Conservation (phyloP, 1,284 basidiomycete genomes). For the Vanrija humicola region DNA sequence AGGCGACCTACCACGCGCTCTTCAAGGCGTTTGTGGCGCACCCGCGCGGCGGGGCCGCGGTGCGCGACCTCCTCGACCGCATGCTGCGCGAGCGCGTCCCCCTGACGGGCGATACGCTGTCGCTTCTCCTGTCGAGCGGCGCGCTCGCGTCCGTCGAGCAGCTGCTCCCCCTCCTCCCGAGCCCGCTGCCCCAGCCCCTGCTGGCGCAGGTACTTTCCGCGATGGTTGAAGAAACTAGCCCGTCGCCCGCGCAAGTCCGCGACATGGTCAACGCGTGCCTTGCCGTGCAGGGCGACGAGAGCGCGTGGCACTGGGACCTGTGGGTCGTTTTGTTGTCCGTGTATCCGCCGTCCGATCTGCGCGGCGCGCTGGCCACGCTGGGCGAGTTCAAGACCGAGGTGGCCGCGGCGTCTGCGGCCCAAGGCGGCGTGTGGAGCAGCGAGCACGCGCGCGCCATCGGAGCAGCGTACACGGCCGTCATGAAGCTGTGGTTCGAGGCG, state of each 20-base stretch:
- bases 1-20: slow-evolving; percentile 3
- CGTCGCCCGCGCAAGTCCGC: slow-evolving; percentile 8
- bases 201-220: neutral
- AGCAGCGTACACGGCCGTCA: neutral
- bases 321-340: slow-evolving; percentile 18
- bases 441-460: neutral
- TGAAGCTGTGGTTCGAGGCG: neutral
- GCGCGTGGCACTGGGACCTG: slow-evolving; percentile 18
- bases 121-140: neutral
- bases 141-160: neutral
- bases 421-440: neutral
- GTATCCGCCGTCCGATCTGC: slow-evolving; percentile 10
- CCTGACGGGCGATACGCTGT: neutral
- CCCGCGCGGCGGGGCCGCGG: slow-evolving; percentile 7
- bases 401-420: neutral
- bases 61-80: slow-evolving; percentile 9
- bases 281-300: neutral
- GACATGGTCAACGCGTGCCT: slow-evolving; percentile 20
- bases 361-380: slow-evolving; percentile 9
- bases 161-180: slow-evolving; percentile 16
- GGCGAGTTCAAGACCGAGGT: slow-evolving; percentile 12
- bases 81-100: slow-evolving; percentile 16
- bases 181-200: neutral
- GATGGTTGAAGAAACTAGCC: slow-evolving; percentile 6
- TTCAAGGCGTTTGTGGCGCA: slow-evolving; percentile 14